Evolutionary conservation across 106 monocot species (phyloP).

Genomic region (Narthecium ossifragum): DNA sequence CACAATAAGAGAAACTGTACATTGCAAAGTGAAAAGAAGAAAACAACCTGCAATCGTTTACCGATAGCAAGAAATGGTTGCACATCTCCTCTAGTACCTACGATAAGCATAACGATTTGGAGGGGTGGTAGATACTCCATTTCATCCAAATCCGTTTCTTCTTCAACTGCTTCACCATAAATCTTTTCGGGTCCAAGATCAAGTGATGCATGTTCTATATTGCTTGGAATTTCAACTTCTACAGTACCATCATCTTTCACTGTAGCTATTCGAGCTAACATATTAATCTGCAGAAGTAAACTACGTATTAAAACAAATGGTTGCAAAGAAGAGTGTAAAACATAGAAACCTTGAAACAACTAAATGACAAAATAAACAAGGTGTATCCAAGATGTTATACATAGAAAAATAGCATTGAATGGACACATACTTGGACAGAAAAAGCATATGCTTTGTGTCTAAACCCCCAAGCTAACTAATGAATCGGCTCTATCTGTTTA

Average conservation of each 20-base stretch:
- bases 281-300: constrained; percentile 60
- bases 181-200: constrained; percentile 31
- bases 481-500: no score
- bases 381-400: no score
- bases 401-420: no score
- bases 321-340: constrained; percentile 3
- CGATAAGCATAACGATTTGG: constrained; percentile 95
- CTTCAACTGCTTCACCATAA: constrained; percentile 34
- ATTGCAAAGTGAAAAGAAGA: no score
- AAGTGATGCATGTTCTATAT: constrained; percentile 34
- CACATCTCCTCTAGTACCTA: constrained; percentile 97
- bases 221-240: constrained; percentile 71
- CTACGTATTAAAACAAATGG: no score
- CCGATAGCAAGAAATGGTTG: constrained; percentile 98
- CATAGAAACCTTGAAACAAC: no score
- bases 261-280: constrained; percentile 81
- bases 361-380: no score
- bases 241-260: constrained; percentile 88
- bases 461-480: no score
- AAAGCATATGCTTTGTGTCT: no score
- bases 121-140: constrained; percentile 62
- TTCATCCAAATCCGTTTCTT: constrained; percentile 50
- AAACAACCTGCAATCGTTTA: constrained; percentile 81
- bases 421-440: no score
- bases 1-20: no score